These are phyloP conservation scores for Trametes versicolor DNA, from an alignment of 1,284 basidiomycete genomes.

Conservation along the genomic window DNA sequence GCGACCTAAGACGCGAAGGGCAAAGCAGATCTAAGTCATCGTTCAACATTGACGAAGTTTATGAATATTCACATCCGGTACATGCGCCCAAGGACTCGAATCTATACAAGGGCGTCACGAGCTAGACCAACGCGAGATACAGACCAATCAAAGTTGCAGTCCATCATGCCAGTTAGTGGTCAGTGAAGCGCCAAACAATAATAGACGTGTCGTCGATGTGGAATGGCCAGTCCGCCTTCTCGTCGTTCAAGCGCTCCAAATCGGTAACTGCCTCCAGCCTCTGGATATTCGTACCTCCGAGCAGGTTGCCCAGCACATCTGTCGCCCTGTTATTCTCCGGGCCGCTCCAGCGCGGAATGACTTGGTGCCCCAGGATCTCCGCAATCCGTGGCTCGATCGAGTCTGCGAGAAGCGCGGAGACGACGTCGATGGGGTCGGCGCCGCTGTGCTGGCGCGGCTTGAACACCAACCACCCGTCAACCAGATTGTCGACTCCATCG, in stretches of 20 bases:
- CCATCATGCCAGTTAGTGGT: too few relatives aligned
- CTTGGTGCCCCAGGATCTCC: conserved; percentile 13
- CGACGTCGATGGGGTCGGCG: conserved; percentile 11
- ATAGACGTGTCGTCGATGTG: conserved; percentile 19
- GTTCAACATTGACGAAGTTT: too few relatives aligned
- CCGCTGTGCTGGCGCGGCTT: conserved; percentile 1
- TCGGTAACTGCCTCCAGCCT: conserved; percentile 10
- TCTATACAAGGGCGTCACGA: too few relatives aligned
- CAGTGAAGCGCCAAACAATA: conserved; percentile 4
- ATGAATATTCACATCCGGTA: too few relatives aligned
- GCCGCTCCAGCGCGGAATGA: conserved; percentile 24
- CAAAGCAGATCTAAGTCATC: too few relatives aligned
- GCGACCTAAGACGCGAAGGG: too few relatives aligned
- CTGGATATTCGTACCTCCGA: conserved; percentile 18
- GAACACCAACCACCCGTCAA: conserved; percentile 18
- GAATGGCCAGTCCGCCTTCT: conserved; percentile 7
- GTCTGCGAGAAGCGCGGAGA: conserved; percentile 10
- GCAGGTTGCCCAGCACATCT: conserved; percentile 29
- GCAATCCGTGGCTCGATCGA: conserved; percentile 18
- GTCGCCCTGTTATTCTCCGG: conserved; percentile 15
- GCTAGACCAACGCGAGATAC: too few relatives aligned
- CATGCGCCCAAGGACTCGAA: too few relatives aligned
- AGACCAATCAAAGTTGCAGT: too few relatives aligned
- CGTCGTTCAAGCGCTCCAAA: conserved; percentile 6
- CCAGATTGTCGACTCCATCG: conserved; percentile 21